phyloP scores from a whole-genome alignment of 2,329 filamentous ascomycete genomes.

The Nemania abortiva region DNA sequence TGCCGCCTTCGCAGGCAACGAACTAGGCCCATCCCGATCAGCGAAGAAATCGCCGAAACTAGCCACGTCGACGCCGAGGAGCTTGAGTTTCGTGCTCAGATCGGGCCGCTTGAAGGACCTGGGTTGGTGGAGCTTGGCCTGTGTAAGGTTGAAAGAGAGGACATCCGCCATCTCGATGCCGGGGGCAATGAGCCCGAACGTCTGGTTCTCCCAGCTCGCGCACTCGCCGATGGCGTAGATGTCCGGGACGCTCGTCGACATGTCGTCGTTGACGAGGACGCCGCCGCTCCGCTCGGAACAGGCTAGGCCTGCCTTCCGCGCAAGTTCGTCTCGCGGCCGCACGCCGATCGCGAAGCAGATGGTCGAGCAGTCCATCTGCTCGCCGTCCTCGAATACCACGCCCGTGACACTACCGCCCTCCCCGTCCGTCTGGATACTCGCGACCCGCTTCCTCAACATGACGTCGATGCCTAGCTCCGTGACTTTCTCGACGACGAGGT shows the following conservation, averaged over 20 bases:
- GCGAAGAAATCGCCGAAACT: slow-evolving; percentile 96
- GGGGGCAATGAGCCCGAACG: slow-evolving; percentile 88
- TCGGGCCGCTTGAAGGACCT: slow-evolving; percentile 84
- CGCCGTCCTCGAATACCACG: slow-evolving; percentile 83
- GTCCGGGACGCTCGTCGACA: slow-evolving; percentile 77
- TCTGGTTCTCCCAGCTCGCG: slow-evolving; percentile 88
- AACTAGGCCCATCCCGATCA: slow-evolving; percentile 83
- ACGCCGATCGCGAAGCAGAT: slow-evolving; percentile 94
- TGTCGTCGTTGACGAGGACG: slow-evolving; percentile 75
- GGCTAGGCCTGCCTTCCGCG: slow-evolving; percentile 74
- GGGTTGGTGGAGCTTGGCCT: slow-evolving; percentile 77
- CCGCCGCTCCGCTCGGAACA: slow-evolving; percentile 80
- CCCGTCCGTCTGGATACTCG: slow-evolving; percentile 76
- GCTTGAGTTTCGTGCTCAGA: slow-evolving; percentile 90
- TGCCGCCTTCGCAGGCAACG: slow-evolving; percentile 71
- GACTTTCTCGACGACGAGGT: slow-evolving; percentile 85
- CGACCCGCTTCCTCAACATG: slow-evolving; percentile 80
- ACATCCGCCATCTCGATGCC: slow-evolving; percentile 95
- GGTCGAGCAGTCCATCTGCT: slow-evolving; percentile 80
- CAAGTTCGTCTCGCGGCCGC: slow-evolving; percentile 82
- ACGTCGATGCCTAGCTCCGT: slow-evolving; percentile 82
- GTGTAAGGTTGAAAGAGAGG: slow-evolving; percentile 89
- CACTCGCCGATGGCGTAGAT: slow-evolving; percentile 93
- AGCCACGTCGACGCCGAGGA: slow-evolving; percentile 90
- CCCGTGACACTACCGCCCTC: slow-evolving; percentile 76